Conservation (phyloP, 225 moss, liverwort and hornwort species). For the Sphagnum tenellum region DNA sequence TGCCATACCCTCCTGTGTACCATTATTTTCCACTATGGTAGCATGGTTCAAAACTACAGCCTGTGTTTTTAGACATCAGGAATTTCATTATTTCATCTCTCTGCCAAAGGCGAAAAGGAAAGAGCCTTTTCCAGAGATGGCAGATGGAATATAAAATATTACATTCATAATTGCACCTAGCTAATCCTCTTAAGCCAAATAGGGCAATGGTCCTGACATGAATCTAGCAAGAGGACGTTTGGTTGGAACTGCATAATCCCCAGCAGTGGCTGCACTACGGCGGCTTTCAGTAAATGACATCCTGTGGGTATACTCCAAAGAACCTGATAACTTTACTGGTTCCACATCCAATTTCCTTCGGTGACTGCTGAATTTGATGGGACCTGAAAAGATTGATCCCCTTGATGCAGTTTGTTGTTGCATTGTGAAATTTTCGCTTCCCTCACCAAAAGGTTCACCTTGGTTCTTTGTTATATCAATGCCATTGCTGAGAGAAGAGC, state of each 20-base stretch:
- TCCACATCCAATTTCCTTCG: conserved; percentile 64
- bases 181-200: conserved; percentile 8
- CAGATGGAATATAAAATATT: too few species aligned
- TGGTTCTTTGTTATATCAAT: conserved; percentile 16
- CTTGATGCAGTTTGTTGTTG: conserved; percentile 33
- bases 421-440: conserved; percentile 12
- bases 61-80: too few species aligned
- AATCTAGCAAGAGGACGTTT: conserved; percentile 48
- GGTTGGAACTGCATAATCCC: conserved; percentile 5
- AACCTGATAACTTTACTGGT: conserved; percentile 68
- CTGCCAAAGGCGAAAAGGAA: too few species aligned
- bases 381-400: conserved; percentile 91
- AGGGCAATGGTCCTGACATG: conserved; percentile 45
- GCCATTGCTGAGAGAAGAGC: conserved; percentile 31
- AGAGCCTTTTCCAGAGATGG: too few species aligned
- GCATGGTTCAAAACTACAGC: too few species aligned
- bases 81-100: too few species aligned
- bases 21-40: too few species aligned
- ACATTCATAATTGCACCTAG: too few species aligned
- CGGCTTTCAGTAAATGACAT: conserved; percentile 68
- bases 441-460: conserved; percentile 23
- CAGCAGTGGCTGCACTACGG: conserved; percentile 13
- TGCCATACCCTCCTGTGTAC: too few species aligned
- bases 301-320: conserved; percentile 78
- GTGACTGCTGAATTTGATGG: conserved; percentile 76